Percentiles rank a stretch among this genome's conserved stretches.
These are phyloP conservation scores for Sarocladium kiliense DNA, from an alignment of 2,329 filamentous ascomycete genomes.

Conservation along the genomic window DNA sequence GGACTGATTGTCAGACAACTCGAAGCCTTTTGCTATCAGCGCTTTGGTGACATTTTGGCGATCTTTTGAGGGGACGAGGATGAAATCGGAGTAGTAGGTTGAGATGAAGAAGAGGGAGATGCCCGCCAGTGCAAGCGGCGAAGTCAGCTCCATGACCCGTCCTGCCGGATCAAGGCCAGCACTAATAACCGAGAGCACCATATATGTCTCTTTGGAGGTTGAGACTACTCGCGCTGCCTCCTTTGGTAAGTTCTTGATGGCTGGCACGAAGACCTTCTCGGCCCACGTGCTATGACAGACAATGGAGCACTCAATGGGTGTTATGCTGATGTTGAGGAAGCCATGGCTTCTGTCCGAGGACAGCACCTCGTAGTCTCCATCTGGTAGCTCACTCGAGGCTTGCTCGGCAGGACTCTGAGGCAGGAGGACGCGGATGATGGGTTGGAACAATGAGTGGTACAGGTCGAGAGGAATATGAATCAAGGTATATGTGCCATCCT, in stretches of 20 bases:
- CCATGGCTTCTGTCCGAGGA: conserved; percentile 61
- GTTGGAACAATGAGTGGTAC: conserved; percentile 74
- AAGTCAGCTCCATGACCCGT: conserved; percentile 85
- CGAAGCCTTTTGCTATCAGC: conserved; percentile 74
- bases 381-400: neutral
- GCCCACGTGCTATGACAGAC: conserved; percentile 78
- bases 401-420: conserved; percentile 42
- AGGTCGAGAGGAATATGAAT: conserved; percentile 84
- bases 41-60: conserved; percentile 70
- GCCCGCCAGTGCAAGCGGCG: conserved; percentile 81
- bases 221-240: conserved; percentile 52
- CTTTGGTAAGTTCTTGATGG: conserved; percentile 58
- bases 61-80: conserved; percentile 76
- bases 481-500: conserved; percentile 84
- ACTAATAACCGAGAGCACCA: conserved; percentile 84
- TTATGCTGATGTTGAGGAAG: conserved; percentile 92
- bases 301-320: conserved; percentile 86
- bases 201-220: conserved; percentile 78
- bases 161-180: conserved; percentile 88
- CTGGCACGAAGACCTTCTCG: conserved; percentile 67
- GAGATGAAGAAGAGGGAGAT: conserved; percentile 99
- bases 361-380: conserved; percentile 35
- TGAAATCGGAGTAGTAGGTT: conserved; percentile 96
- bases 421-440: conserved; percentile 79
- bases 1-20: conserved; percentile 69